A percentile compares a stretch with the other conserved stretches of the same genome.
These are phyloP conservation scores for Isabelozyma rhagii DNA, from an alignment of 805 yeast species.

Conservation along the genomic window DNA sequence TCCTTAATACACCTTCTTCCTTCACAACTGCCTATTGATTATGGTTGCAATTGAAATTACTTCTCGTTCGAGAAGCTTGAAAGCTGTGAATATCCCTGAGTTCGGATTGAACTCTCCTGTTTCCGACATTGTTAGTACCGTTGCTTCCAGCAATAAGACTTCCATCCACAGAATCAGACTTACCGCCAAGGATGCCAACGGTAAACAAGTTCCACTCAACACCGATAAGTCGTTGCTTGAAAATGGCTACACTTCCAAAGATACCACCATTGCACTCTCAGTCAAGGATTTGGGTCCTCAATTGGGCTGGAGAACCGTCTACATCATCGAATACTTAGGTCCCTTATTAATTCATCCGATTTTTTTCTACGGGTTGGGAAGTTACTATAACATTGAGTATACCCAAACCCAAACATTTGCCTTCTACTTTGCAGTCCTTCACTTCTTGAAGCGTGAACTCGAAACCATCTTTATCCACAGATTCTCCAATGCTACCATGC, in stretches of 20 bases:
- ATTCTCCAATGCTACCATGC: constrained; percentile 92
- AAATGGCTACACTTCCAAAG: constrained; percentile 40
- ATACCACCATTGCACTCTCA: constrained; percentile 40
- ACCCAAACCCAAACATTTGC: constrained; percentile 53
- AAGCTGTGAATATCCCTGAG: constrained; percentile 40
- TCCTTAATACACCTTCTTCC: background rate
- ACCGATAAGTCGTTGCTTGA: constrained; percentile 41
- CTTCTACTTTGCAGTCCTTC: constrained; percentile 58
- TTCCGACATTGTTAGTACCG: constrained; percentile 38
- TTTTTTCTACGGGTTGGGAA: constrained; percentile 48
- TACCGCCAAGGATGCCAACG: constrained; percentile 17
- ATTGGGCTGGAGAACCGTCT: constrained; percentile 90
- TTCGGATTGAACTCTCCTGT: constrained; percentile 29
- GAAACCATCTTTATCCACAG: constrained; percentile 84
- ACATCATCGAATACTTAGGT: constrained; percentile 81
- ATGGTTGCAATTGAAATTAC: constrained; percentile 51
- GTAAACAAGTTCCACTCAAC: constrained; percentile 43
- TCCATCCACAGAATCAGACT: constrained; percentile 25
- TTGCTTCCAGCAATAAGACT: constrained; percentile 45
- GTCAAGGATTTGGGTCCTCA: constrained; percentile 94
- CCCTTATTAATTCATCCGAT: constrained; percentile 80
- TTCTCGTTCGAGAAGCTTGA: constrained; percentile 60
- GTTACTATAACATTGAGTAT: constrained; percentile 30
- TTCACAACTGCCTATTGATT: background rate
- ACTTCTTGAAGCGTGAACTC: constrained; percentile 82